Evolutionary conservation across 768 basidiomycete genomes (phyloP).

Genomic region (Pleurotus citrinopileatus): DNA sequence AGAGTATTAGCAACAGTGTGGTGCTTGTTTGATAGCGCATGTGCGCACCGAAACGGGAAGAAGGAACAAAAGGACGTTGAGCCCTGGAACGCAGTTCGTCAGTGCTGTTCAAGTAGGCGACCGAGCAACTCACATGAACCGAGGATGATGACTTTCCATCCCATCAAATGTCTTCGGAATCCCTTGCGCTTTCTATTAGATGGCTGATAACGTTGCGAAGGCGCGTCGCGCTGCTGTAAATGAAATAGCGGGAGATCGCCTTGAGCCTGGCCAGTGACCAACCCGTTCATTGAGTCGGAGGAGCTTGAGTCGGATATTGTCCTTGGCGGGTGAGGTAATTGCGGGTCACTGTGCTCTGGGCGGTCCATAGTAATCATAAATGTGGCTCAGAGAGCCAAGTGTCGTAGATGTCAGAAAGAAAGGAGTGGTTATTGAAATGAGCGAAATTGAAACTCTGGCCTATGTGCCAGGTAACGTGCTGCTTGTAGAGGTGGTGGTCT

Average conservation of each 20-base stretch:
- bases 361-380: neutral
- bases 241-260: constrained; percentile 7
- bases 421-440: neutral
- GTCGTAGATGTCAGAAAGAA: neutral
- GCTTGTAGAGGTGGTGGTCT: neutral
- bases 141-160: constrained; percentile 52
- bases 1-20: neutral
- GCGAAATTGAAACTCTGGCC: neutral
- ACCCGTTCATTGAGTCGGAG: neutral
- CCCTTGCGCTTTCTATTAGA: neutral
- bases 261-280: neutral
- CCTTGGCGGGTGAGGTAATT: neutral
- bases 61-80: constrained; percentile 63
- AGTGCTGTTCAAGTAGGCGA: neutral
- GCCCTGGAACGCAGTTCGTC: constrained; percentile 40
- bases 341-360: neutral
- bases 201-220: neutral
- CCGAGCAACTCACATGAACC: constrained; percentile 49
- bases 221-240: neutral
- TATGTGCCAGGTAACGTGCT: neutral
- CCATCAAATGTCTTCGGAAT: constrained; percentile 18
- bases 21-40: neutral
- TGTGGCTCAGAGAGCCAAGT: neutral
- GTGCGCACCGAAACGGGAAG: constrained; percentile 63
- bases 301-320: neutral